phyloP scores from a whole-genome alignment of 306 rosid genomes.

The Citrullus mucosospermus region DNA sequence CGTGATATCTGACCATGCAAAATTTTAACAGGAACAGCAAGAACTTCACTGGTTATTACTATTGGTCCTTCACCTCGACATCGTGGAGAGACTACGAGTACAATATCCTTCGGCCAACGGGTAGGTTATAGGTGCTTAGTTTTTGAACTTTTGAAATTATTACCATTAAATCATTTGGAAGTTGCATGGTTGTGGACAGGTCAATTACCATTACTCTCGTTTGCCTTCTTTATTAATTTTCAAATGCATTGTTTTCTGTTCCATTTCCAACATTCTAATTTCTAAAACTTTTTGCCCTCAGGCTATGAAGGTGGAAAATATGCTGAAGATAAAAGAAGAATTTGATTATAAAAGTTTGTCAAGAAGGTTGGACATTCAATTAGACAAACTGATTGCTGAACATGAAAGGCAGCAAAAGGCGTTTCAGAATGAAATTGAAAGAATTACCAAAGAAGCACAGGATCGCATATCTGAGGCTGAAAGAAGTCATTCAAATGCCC shows the following conservation, averaged over 20 bases:
- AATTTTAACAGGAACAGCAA: slow-evolving; percentile 72
- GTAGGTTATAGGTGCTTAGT: slow-evolving; percentile 24
- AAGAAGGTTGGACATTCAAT: slow-evolving; percentile 73
- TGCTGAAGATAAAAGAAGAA: slow-evolving; percentile 92
- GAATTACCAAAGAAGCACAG: slow-evolving; percentile 55
- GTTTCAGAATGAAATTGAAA: slow-evolving; percentile 75
- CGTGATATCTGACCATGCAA: slow-evolving; percentile 14
- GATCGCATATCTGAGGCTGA: slow-evolving; percentile 64
- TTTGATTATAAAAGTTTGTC: slow-evolving; percentile 95
- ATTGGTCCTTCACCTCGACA: slow-evolving; percentile 97
- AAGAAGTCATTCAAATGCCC: slow-evolving; percentile 48
- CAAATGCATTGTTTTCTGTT: neutral
- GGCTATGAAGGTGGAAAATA: slow-evolving; percentile 99
- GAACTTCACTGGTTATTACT: slow-evolving; percentile 86
- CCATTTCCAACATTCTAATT: slow-evolving; percentile 17
- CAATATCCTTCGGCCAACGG: slow-evolving; percentile 97
- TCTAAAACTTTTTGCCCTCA: slow-evolving; percentile 14
- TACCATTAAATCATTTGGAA: neutral
- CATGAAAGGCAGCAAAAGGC: slow-evolving; percentile 97
- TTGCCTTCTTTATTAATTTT: neutral
- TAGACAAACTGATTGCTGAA: slow-evolving; percentile 87
- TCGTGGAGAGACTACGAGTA: slow-evolving; percentile 96
- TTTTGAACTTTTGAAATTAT: neutral
- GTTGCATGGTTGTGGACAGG: neutral
- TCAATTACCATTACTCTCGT: neutral